Conservation (phyloP, 306 rosid species). For the Cyamopsis tetragonoloba region DNA sequence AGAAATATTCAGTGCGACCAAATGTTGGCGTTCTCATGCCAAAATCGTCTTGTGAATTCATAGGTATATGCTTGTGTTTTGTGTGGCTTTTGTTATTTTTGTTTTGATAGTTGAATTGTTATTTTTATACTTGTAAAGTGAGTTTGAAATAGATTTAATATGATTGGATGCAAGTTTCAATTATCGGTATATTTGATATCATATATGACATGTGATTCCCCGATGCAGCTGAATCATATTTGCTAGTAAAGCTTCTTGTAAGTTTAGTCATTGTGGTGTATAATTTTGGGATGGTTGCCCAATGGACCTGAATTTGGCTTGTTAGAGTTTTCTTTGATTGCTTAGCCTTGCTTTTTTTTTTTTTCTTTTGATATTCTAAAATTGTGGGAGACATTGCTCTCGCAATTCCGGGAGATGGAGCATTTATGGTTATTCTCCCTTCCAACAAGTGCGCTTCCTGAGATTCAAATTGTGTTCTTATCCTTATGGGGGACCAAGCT, state of each 20-base stretch:
- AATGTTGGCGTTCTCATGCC: slow-evolving; percentile 82
- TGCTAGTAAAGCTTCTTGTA: background rate
- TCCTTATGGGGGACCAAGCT: too few species aligned
- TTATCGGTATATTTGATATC: too few species aligned
- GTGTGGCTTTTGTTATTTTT: background rate
- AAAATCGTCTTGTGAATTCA: slow-evolving; percentile 57
- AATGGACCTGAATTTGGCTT: slow-evolving; percentile 13
- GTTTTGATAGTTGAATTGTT: background rate
- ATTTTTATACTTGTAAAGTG: background rate
- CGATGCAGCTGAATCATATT: slow-evolving; percentile 2
- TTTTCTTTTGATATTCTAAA: too few species aligned
- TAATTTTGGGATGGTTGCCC: background rate
- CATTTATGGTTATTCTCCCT: too few species aligned
- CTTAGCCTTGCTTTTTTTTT: background rate
- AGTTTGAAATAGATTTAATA: background rate
- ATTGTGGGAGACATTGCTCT: too few species aligned
- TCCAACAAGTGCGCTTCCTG: too few species aligned
- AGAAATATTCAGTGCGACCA: slow-evolving; percentile 84
- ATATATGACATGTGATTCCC: too few species aligned
- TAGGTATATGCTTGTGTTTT: slow-evolving; percentile 44
- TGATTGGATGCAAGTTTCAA: background rate
- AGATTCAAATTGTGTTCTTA: too few species aligned
- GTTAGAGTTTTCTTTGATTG: background rate
- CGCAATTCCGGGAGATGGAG: too few species aligned
- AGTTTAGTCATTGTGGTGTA: slow-evolving; percentile 3